Conservation (phyloP, 1,284 basidiomycete species). For the Apiotrichum laibachii region DNA sequence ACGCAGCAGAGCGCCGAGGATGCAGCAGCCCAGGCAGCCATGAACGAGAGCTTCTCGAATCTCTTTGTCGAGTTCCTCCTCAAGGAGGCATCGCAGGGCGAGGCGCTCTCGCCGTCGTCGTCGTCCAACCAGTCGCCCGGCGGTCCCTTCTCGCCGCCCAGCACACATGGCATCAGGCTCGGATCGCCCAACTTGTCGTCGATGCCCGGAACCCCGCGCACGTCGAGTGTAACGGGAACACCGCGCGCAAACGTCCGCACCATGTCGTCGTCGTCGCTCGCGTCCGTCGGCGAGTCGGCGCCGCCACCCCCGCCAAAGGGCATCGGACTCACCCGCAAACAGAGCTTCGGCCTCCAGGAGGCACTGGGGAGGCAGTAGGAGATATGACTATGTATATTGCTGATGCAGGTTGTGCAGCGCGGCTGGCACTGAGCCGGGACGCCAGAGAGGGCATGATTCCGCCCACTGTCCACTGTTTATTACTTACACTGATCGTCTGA, state of each 20-base stretch:
- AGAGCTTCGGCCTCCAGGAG: conserved; percentile 20
- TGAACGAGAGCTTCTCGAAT: conserved; percentile 73
- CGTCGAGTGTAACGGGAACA: not conserved
- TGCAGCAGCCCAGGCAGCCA: conserved; percentile 47
- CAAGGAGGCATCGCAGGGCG: conserved; percentile 67
- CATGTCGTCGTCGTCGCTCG: not conserved
- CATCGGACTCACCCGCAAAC: conserved; percentile 8
- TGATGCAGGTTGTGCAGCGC: too few species aligned
- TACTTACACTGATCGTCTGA: too few species aligned
- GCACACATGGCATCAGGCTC: not conserved
- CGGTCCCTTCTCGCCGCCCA: not conserved
- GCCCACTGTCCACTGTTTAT: too few species aligned
- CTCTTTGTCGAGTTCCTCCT: conserved; percentile 94
- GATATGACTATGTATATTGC: not conserved
- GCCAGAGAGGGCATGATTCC: too few species aligned
- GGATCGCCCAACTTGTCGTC: conserved; percentile 5
- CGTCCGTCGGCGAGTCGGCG: not conserved
- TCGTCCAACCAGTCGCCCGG: not conserved
- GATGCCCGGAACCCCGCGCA: conserved; percentile 8
- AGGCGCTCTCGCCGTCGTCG: conserved; percentile 12
- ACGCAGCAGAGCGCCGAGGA: conserved; percentile 51
- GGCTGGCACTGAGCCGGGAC: too few species aligned
- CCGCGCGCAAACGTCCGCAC: conserved; percentile 1
- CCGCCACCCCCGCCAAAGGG: not conserved
- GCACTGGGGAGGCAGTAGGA: conserved; percentile 9